Conservation (phyloP, 768 basidiomycete genomes). For the Pulveroboletus sp. region DNA sequence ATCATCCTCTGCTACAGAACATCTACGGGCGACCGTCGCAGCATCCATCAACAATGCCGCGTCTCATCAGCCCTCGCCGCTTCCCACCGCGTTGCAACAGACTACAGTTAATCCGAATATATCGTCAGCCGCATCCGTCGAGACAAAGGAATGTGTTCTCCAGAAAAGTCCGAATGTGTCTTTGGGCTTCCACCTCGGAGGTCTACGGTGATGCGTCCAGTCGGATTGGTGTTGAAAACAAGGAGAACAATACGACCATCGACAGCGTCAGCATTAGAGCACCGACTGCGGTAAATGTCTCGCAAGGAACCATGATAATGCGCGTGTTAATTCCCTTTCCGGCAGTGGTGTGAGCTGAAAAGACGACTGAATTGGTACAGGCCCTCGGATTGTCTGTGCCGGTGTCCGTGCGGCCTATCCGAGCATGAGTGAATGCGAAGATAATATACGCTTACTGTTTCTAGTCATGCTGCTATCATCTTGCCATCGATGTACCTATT, state of each 20-base stretch:
- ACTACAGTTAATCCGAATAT: slow-evolving; percentile 41
- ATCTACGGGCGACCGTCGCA: slow-evolving; percentile 24
- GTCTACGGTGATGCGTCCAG: slow-evolving; percentile 48
- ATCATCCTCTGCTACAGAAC: slow-evolving; percentile 33
- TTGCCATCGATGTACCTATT: slow-evolving; percentile 31
- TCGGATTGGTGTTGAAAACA: slow-evolving; percentile 48
- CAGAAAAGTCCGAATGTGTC: slow-evolving; percentile 27
- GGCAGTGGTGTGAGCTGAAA: neutral
- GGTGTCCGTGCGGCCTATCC: slow-evolving; percentile 25
- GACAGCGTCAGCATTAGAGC: slow-evolving; percentile 3
- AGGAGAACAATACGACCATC: slow-evolving; percentile 41
- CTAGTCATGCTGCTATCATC: neutral
- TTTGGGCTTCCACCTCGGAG: slow-evolving; percentile 34
- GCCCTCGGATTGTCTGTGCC: slow-evolving; percentile 35
- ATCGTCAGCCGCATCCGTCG: slow-evolving; percentile 16
- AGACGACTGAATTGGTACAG: slow-evolving; percentile 18
- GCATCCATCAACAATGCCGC: slow-evolving; percentile 13
- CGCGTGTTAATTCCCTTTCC: slow-evolving; percentile 32
- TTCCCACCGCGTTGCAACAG: slow-evolving; percentile 34
- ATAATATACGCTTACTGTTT: neutral
- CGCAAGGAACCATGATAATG: slow-evolving; percentile 46
- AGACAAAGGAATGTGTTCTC: slow-evolving; percentile 33
- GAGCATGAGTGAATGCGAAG: slow-evolving; percentile 12
- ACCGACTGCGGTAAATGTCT: slow-evolving; percentile 13
- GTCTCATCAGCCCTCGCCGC: slow-evolving; percentile 16